These are phyloP conservation scores for Auriscalpium vulgare DNA, from an alignment of 768 basidiomycete genomes.

Conservation along the genomic window DNA sequence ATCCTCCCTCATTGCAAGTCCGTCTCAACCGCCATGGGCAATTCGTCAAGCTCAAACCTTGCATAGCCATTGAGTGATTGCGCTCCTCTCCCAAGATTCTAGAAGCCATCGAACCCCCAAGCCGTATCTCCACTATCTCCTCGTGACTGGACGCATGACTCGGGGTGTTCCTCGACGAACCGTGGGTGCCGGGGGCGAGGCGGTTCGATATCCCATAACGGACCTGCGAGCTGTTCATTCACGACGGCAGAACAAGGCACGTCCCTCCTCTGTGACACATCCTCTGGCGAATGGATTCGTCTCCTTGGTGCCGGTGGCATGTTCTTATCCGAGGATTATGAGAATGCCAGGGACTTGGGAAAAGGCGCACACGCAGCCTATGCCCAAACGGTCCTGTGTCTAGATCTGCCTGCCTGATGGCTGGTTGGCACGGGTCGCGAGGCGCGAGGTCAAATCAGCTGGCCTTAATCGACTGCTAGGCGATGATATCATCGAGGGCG, in stretches of 20 bases:
- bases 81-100: not conserved
- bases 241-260: not conserved
- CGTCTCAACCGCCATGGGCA: not conserved
- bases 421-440: not conserved
- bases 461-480: not conserved
- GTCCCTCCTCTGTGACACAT: slow-evolving; percentile 1
- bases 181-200: not conserved
- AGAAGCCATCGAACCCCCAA: too few species aligned
- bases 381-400: not conserved
- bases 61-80: not conserved
- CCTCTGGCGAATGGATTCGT: slow-evolving; percentile 1
- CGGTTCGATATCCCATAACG: not conserved
- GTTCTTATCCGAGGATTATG: not conserved
- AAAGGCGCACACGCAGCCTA: not conserved
- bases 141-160: not conserved
- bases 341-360: not conserved
- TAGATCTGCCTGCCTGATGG: not conserved
- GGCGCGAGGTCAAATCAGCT: not conserved
- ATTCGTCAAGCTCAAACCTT: not conserved
- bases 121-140: not conserved
- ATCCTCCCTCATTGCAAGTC: too few species aligned
- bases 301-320: slow-evolving; percentile 5
- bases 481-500: not conserved
- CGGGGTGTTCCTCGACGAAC: not conserved
- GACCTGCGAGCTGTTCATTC: not conserved